phyloP scores from a whole-genome alignment of 1,139 yeast species.

The Yamadazyma dushanensis region DNA sequence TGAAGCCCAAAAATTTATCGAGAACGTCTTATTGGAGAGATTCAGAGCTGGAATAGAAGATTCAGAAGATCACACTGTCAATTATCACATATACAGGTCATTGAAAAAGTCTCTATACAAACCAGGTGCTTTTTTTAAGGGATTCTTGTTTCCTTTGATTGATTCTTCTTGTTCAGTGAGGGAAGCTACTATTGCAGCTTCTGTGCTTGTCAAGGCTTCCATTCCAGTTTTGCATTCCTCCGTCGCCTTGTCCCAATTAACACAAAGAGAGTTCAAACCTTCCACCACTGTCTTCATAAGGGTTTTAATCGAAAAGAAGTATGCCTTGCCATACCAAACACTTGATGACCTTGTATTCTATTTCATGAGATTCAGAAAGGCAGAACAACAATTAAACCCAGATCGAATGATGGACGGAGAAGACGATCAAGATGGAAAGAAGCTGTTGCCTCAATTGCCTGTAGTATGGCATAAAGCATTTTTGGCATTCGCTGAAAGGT shows the following conservation, averaged over 20 bases:
- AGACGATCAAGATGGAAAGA: slow-evolving; percentile 30
- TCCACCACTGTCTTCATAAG: slow-evolving; percentile 89
- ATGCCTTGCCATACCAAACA: slow-evolving; percentile 95
- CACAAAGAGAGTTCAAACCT: slow-evolving; percentile 83
- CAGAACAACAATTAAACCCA: slow-evolving; percentile 23
- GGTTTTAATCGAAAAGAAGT: slow-evolving; percentile 87
- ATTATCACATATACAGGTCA: slow-evolving; percentile 90
- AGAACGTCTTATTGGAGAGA: slow-evolving; percentile 73
- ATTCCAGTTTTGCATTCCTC: slow-evolving; percentile 95
- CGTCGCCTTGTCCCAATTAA: slow-evolving; percentile 83
- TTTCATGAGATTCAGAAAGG: slow-evolving; percentile 82
- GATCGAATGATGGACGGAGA: slow-evolving; percentile 30
- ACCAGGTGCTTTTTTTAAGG: slow-evolving; percentile 97
- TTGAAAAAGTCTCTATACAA: slow-evolving; percentile 90
- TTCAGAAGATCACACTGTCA: slow-evolving; percentile 65
- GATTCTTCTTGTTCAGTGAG: slow-evolving; percentile 83
- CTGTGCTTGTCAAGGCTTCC: slow-evolving; percentile 84
- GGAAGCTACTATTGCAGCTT: slow-evolving; percentile 95
- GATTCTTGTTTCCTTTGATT: slow-evolving; percentile 86
- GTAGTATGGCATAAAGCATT: slow-evolving; percentile 98
- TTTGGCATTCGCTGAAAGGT: slow-evolving; percentile 90
- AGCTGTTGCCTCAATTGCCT: slow-evolving; percentile 70
- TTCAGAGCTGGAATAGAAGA: slow-evolving; percentile 83
- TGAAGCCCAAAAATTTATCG: slow-evolving; percentile 86
- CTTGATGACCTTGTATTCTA: slow-evolving; percentile 94